phyloP scores from a whole-genome alignment of 345 rosid species.

The Salix caprea region DNA sequence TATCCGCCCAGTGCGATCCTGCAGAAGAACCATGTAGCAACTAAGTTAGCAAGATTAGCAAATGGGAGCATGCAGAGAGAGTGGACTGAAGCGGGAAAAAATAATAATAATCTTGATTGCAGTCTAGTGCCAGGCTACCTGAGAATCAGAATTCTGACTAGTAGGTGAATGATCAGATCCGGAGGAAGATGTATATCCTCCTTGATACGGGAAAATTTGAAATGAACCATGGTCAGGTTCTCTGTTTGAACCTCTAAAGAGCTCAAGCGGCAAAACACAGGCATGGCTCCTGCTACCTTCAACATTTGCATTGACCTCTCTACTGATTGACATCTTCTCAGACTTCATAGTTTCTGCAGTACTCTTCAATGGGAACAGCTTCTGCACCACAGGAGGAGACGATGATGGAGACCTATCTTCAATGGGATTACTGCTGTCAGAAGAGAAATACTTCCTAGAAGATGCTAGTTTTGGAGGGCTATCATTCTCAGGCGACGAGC shows the following conservation, averaged over 20 bases:
- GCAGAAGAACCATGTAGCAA: slow-evolving; percentile 15
- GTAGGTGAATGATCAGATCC: slow-evolving; percentile 90
- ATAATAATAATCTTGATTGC: background rate
- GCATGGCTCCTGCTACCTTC: slow-evolving; percentile 37
- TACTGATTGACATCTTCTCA: slow-evolving; percentile 37
- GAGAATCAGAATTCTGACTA: slow-evolving; percentile 70
- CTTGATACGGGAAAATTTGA: slow-evolving; percentile 53
- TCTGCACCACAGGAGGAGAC: slow-evolving; percentile 71
- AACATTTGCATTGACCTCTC: slow-evolving; percentile 37
- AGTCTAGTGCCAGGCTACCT: slow-evolving; percentile 36
- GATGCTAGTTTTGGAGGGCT: slow-evolving; percentile 66
- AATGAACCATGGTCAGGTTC: slow-evolving; percentile 38
- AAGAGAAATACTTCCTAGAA: slow-evolving; percentile 77
- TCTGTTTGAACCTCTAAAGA: slow-evolving; percentile 54
- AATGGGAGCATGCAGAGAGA: background rate
- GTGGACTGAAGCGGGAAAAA: background rate
- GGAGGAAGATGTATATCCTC: slow-evolving; percentile 73
- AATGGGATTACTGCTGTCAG: slow-evolving; percentile 79
- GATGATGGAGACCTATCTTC: slow-evolving; percentile 67
- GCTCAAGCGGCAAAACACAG: slow-evolving; percentile 55
- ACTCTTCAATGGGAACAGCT: slow-evolving; percentile 69
- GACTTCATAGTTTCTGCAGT: slow-evolving; percentile 50
- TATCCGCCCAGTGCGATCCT: slow-evolving; percentile 73
- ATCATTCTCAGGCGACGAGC: slow-evolving; percentile 64
- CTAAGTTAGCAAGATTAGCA: background rate